Conservation (phyloP, 768 basidiomycete genomes). For the Cystobasidium tubakii region DNA sequence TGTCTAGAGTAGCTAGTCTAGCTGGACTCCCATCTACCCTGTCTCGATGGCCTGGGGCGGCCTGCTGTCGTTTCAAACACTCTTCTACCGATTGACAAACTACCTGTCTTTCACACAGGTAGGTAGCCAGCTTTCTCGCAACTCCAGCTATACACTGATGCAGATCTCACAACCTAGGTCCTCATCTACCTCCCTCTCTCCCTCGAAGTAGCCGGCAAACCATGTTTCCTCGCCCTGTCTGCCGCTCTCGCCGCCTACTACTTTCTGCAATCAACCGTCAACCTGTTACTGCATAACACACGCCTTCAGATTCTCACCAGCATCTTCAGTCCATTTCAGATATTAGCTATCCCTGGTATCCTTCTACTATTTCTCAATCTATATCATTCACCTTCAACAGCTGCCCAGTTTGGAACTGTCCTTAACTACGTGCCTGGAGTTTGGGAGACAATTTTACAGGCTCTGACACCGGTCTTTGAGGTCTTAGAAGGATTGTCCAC, state of each 20-base stretch:
- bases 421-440: conserved; percentile 33
- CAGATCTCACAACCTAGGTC: conserved; percentile 36
- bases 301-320: conserved; percentile 39
- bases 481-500: conserved; percentile 47
- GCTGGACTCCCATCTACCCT: neutral
- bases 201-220: conserved; percentile 46
- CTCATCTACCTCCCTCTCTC: conserved; percentile 46
- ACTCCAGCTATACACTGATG: conserved; percentile 22
- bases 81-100: conserved; percentile 6
- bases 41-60: conserved; percentile 1
- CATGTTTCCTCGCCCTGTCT: conserved; percentile 40
- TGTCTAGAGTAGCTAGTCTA: neutral
- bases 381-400: conserved; percentile 39
- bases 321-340: conserved; percentile 35
- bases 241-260: conserved; percentile 37
- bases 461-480: conserved; percentile 42
- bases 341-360: conserved; percentile 42
- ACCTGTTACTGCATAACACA: conserved; percentile 39
- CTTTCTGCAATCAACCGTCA: conserved; percentile 29
- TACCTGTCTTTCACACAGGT: conserved; percentile 18
- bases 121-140: neutral
- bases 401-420: neutral
- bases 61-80: conserved; percentile 6
- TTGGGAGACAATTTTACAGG: conserved; percentile 42
- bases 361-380: conserved; percentile 46